Base-by-base conservation (phyloP, 2,329 filamentous ascomycete genomes). In the Xylaria sp. region DNA sequence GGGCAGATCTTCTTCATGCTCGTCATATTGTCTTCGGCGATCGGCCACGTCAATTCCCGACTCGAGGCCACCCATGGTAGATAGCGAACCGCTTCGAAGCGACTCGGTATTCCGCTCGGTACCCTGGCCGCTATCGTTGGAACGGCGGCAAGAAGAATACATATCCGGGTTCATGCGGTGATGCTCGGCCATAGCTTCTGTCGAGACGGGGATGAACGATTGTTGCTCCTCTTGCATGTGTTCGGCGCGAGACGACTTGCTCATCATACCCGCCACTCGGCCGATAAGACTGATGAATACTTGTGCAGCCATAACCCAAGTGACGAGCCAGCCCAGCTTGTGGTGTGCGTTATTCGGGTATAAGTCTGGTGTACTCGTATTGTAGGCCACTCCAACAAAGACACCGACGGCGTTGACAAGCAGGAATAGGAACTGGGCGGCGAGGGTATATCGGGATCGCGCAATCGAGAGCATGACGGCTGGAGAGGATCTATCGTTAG, bases 291-390 rank as follows among this genome's bases (percentile, higher is more conserved):
- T 83, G 71, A 96, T 77, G 46, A 88, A 68, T 13, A 88, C 80
- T 76, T 96, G 93, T 0, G 82, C 85, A 55, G 80, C 80, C 9
- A 89, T 80, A 3, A 92, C 78, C 79, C 84, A 89, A 2, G 89
- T 93, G 35, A 88, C 81, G 48, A 90, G 79, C 93, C 93, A 97
- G 57, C 92, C 92, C 49, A 93, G 81, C 73, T 90, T 92, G 76
- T 92, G 87, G 73, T 97, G 92, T n/a, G 88, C 84, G 71, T 96
- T 96, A 71, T 89, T 87, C 37, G 86, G 86, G 72, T 96, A 97
- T 19, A 97, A 77, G 70, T 96, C 90, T 0, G 92, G 91, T 0
- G 91, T 96, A 64, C 83, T 85, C 59, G 83, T 80, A 72, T 94
- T 91, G 78, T 96, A 96, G 39, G 91, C 76, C 54, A 83, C 80